Base-by-base conservation (phyloP, 805 yeast species). In the Sungouiella thailandica region DNA sequence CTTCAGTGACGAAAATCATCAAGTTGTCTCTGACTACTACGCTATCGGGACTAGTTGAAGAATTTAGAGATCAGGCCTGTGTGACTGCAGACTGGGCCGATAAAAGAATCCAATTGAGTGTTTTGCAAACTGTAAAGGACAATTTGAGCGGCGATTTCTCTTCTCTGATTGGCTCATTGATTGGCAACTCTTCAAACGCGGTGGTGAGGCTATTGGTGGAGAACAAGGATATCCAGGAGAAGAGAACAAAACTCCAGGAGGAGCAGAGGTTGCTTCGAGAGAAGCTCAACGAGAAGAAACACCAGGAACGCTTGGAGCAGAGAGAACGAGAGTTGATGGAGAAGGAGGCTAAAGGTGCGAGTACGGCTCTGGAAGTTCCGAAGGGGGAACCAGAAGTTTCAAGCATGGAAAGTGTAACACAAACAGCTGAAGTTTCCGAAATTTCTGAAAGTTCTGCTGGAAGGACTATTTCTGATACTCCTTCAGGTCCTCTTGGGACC, bases 51-150 rank as follows among this genome's bases (percentile, higher is more conserved):
- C 15, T 46, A 17, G 22, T 39, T 12, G 14, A 9, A 14, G 20
- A 23, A n/a, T 39, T 37, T 19, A 16, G 31, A 7, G 23, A 27
- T 15, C 23, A 20, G 17, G 17, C 22, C 11, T 36, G 26, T 37
- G 47, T 10, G 44, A 40, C 2, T 33, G 36, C 22, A 16, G 41
- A 25, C 58, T 57, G 39, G 34, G 55, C 24, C 25, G 44, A 31
- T 41, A 46, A 34, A 46, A 48, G 29, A 28, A 32, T 44, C n/a
- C 39, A 43, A n/a, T 12, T 46, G n/a, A 26, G 40, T 9, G 36
- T 39, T 2, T 25, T 44, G 33, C 40, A 40, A 23, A 31, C 31
- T n/a, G 24, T 20, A 1, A 29, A 39, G 11, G 28, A 28, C 15
- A 38, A 28, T 18, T 14, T 14, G 28, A 32, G 31, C 34, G 15